Base-by-base conservation (phyloP, 345 rosid genomes). In the Xanthoceras sorbifolium region DNA sequence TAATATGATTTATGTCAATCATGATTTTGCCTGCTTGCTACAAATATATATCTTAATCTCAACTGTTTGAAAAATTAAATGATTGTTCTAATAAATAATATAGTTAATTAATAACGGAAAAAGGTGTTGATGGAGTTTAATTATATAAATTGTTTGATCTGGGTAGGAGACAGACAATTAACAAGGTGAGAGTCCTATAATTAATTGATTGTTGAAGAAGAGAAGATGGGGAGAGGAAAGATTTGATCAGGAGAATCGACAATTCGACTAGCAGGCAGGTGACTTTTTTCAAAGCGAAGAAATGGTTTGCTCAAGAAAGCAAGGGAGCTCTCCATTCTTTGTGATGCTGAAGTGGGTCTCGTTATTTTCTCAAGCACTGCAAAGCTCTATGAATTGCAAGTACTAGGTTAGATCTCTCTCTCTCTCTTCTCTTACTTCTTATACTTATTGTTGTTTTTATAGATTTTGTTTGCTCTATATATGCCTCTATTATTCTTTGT, bases 161-260 rank as follows among this genome's bases (percentile, higher is more conserved):
- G n/a, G n/a, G n/a, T n/a, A 25, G 72, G 31, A 64, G 59, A n/a
- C n/a, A 74, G 17, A 52, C 29, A 55, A 61, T 42, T 28, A 40
- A 2, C 32, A 8, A 3, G 46, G 6, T 0, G 18, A 5, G n/a
- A 23, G 31, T 44, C 75, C 66, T 38, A n/a, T n/a, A n/a, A n/a
- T n/a, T n/a, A n/a, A n/a, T 73, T 1, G 69, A 61, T 72, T 26
- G 40, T 26, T 22, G 34, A 25, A n/a, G 64, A 48, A 48, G 46
- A 2, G 3, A 62, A 59, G 67, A 89, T 89, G 93, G 93, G 93
- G 36, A 86, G 93, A 50, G 93, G 93, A 15, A 89, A 89, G 85
- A 87, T 87, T 83, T 65, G 75, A 86, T 89, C 23, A 73, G 79
- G 11, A 83, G 93, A 81, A 87, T 89, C 40, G 93, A 89, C 23